A percentile compares a stretch with the other conserved stretches of the same genome.
phyloP scores from a whole-genome alignment of 345 rosid genomes.

The Lepidium africanum region DNA sequence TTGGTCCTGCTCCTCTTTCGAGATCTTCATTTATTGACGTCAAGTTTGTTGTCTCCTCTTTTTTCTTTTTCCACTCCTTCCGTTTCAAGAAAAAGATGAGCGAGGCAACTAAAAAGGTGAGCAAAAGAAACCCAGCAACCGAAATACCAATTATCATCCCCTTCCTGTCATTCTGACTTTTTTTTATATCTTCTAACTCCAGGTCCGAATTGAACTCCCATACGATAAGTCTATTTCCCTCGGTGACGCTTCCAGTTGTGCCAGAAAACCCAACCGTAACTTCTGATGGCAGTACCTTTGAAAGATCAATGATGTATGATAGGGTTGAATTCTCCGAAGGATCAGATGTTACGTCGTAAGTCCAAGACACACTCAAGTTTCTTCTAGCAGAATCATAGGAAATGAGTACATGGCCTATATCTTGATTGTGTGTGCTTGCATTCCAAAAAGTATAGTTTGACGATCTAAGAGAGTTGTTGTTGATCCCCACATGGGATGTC shows the following conservation, averaged over 20 bases:
- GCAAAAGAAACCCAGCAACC: conserved; percentile 14
- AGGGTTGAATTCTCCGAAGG: conserved; percentile 30
- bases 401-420: conserved; percentile 26
- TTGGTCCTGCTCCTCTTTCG: conserved; percentile 51
- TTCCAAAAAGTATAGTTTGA: conserved; percentile 29
- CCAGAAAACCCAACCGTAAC: conserved; percentile 45
- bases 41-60: conserved; percentile 16
- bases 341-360: conserved; percentile 16
- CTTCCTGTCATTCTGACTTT: background rate
- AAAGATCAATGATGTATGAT: conserved; percentile 37
- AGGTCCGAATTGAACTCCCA: conserved; percentile 40
- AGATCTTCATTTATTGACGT: conserved; percentile 38
- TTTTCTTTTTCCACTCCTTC: conserved; percentile 7
- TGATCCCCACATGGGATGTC: conserved; percentile 35
- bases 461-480: conserved; percentile 26
- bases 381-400: conserved; percentile 28
- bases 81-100: background rate
- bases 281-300: conserved; percentile 33
- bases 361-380: conserved; percentile 46
- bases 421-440: conserved; percentile 18
- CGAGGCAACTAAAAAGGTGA: background rate
- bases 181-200: conserved; percentile 12
- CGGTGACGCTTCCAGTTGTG: conserved; percentile 1
- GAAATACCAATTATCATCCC: conserved; percentile 11
- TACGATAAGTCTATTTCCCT: conserved; percentile 26